Base-by-base conservation (phyloP, 116 monocot species). In the Iris pallida region DNA sequence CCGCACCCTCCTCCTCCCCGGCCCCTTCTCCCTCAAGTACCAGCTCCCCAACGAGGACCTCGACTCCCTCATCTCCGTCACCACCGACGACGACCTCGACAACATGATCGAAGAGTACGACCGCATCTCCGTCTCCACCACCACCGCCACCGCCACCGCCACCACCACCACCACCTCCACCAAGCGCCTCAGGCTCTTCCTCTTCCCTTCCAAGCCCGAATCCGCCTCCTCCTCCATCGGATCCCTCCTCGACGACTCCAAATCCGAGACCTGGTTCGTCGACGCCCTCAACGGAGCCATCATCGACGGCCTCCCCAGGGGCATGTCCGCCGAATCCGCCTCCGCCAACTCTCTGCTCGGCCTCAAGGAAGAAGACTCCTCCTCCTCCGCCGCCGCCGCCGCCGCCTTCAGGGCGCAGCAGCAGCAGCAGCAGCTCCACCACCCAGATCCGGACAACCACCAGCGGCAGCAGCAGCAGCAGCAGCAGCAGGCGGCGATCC, bases 51-150 rank as follows among this genome's bases (percentile, higher is more conserved):
- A 80, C 78, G 93, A 93, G 76, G 89, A 93, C 52, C 87, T 93
- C 61, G 93, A 93, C 63, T 86, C 93, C 45, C 80, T 93, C 43
- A 86, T 93, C 76, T 89, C 93, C 59, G 75, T 93, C 59, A 68
- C 93, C 61, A 82, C 89, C 55, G 93, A 93, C 63, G 93, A 93
- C 64, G 93, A 93, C 60, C 84, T 89, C 46, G 93, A 93, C 9
- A 89, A 93, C 77, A 86, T 93, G 87, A 65, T 93, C 74, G 93
- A 93, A 9, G 93, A 93, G 80, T 82, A 82, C 82, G 93, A 93
- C 18, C 86, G 93, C 42, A 66, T 86, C 68, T 19, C 69, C 45
- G 20, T 69, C 9, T 20, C 79, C 17, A 40, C 78, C 40, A n/a
- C 80, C 20, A n/a, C 61, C 46, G 49, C 47, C 75, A 0, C 53